Evolutionary conservation across 2,329 filamentous ascomycete species (phyloP).

Genomic region (Scytalidium lignicola): DNA sequence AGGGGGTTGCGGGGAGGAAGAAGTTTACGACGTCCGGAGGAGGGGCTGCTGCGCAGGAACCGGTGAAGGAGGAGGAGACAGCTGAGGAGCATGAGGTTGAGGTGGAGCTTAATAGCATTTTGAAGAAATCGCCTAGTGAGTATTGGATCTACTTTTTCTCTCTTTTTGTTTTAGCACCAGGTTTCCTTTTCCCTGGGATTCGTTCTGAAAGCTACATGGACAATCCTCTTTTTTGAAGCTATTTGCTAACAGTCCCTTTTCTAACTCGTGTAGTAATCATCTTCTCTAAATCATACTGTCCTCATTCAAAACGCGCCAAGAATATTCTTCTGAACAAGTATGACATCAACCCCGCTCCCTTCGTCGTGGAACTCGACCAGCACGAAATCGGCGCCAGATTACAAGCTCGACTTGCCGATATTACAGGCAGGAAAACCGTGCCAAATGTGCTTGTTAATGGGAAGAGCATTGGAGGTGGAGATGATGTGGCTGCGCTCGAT

Average conservation of each 20-base stretch:
- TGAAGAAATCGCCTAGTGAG: constrained; percentile 81
- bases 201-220: constrained; percentile 2
- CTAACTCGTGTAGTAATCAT: constrained; percentile 66
- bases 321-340: constrained; percentile 79
- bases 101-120: constrained; percentile 67
- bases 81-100: constrained; percentile 61
- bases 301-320: constrained; percentile 81
- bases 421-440: constrained; percentile 79
- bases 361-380: constrained; percentile 84
- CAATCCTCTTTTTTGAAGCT: background rate
- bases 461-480: constrained; percentile 82
- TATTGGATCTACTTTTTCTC: constrained; percentile 10
- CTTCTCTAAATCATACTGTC: constrained; percentile 94
- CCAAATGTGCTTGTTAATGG: constrained; percentile 89
- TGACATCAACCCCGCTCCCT: constrained; percentile 73
- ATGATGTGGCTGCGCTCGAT: constrained; percentile 75
- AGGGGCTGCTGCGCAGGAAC: constrained; percentile 22
- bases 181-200: background rate
- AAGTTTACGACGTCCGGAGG: constrained; percentile 32
- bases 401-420: constrained; percentile 65
- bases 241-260: constrained; percentile 6
- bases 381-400: constrained; percentile 69
- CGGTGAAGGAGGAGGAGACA: constrained; percentile 40
- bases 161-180: too few relatives aligned
- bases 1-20: constrained; percentile 47